Evolutionary conservation across 768 basidiomycete species (phyloP), one percentile per base, ranked within the genome.

Genomic region (Cystofilobasidium ferigula): DNA sequence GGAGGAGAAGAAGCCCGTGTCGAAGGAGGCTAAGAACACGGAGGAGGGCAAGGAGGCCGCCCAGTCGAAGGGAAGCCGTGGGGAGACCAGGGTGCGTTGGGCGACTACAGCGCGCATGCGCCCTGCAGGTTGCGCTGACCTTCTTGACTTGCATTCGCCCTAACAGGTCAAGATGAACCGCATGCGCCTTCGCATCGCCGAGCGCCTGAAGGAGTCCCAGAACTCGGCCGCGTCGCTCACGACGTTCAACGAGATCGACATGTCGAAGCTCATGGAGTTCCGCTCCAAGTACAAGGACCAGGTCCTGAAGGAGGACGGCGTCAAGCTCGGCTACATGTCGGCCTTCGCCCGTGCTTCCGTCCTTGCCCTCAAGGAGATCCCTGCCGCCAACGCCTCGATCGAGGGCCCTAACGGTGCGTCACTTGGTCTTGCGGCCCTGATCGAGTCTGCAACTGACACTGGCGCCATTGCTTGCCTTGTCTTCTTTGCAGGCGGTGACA

Each of bases 231-330:
- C 94, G 56, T 93, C 91, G 58, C 78, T 98, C 67, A 98, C 95
- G 38, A 98, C 94, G 30, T 99, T 99, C 83, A 97, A 99, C 80
- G 94, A 99, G 79, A 89, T 99, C 74, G 94, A 98, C 80, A 98
- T 99, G 94, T 92, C 90, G 47, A 86, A 88, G 48, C 79, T 98
- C 63, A 88, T 95, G 80, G 85, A 86, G 47, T 84, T 98, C 85
- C 88, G 94, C 72, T 84, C 86, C 75, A 84, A 86, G 75, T 93
- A 91, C 84, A 98, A 98, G 81, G 92, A 95, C 69, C 80, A 82
- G 51, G 80, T 97, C 43, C 80, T 91, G 51, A 95, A 98, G 77
- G 83, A 85, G 73, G 87, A 92, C 71, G 93, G 91, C 59, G 86
- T 98, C 76, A 98, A 98, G 77, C 83, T 99, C 69, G 94, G 95